These are phyloP conservation scores for Acanthamoeba healyi DNA, from an alignment of 208 protist species.

Conservation along the genomic window DNA sequence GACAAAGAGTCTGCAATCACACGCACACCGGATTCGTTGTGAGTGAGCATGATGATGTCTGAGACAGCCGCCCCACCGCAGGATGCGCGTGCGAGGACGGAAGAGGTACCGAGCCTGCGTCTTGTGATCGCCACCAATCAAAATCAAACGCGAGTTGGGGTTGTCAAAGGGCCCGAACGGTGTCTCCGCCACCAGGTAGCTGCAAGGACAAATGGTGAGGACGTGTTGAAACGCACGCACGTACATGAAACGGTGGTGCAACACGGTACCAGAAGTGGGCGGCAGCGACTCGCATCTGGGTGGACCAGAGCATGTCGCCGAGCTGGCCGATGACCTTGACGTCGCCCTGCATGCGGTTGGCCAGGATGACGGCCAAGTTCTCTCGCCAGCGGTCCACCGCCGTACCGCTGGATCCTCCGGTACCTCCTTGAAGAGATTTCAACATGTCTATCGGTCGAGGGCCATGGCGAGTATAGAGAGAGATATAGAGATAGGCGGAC, in stretches of 20 bases:
- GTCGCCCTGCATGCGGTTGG: conserved; percentile 52
- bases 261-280: conserved; percentile 69
- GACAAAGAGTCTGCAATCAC: conserved; percentile 26
- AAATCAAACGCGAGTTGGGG: conserved; percentile 67
- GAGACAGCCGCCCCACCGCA: no score
- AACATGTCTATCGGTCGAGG: neutral
- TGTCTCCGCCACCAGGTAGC: conserved; percentile 48
- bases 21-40: neutral
- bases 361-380: conserved; percentile 66
- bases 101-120: neutral
- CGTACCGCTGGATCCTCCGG: neutral
- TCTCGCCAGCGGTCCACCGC: conserved; percentile 71
- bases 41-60: no score
- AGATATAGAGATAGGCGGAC: neutral
- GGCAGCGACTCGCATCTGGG: conserved; percentile 14
- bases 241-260: neutral
- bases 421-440: neutral
- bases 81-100: neutral
- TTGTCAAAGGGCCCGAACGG: conserved; percentile 68
- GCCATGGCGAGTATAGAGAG: neutral
- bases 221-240: neutral
- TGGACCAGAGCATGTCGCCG: conserved; percentile 73
- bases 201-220: neutral
- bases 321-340: conserved; percentile 72
- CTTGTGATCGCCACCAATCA: conserved; percentile 76